phyloP scores from a whole-genome alignment of 257 asterid species.

The Agastache rugosa region DNA sequence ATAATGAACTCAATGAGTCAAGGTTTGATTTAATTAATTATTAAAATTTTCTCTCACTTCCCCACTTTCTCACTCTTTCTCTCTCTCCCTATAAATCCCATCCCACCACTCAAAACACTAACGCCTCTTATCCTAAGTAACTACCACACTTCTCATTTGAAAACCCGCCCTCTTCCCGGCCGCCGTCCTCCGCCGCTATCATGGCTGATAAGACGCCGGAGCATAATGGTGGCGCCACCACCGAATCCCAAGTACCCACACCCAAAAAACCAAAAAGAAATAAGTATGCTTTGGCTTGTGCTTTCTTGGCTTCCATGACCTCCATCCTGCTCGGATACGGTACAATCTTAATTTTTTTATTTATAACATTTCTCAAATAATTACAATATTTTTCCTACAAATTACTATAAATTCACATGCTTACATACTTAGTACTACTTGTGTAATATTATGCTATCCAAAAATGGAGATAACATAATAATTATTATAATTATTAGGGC shows the following conservation, averaged over 20 bases:
- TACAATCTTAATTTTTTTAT: not conserved
- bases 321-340: conserved; percentile 77
- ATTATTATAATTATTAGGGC: too few relatives aligned
- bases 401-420: too few relatives aligned
- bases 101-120: conserved; percentile 16
- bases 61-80: not conserved
- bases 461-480: too few relatives aligned
- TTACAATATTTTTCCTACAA: too few relatives aligned
- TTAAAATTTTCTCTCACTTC: not conserved
- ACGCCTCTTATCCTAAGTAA: conserved; percentile 6
- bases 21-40: not conserved
- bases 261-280: conserved; percentile 56
- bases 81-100: conserved; percentile 23
- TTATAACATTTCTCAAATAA: too few relatives aligned
- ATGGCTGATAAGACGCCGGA: conserved; percentile 44
- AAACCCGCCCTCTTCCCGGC: not conserved
- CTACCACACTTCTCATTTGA: not conserved
- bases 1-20: not conserved
- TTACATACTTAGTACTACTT: too few relatives aligned
- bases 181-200: not conserved
- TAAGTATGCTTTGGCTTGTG: conserved; percentile 67
- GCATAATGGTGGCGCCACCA: conserved; percentile 32
- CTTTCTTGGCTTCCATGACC: conserved; percentile 74
- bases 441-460: too few relatives aligned
- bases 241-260: conserved; percentile 36